These are phyloP conservation scores for Naumovozyma baii DNA, from an alignment of 805 yeast genomes.

Conservation along the genomic window DNA sequence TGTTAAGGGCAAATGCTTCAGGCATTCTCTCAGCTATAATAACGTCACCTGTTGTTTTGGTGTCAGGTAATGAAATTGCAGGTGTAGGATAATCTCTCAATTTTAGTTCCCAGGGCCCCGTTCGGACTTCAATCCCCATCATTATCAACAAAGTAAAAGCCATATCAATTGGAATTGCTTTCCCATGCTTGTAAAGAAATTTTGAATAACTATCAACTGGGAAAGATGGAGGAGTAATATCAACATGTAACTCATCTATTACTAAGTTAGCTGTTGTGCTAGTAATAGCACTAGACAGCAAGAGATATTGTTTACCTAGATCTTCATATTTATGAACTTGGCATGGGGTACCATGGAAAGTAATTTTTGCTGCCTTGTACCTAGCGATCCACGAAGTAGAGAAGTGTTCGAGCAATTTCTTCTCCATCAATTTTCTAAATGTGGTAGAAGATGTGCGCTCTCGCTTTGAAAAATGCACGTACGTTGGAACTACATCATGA, in stretches of 20 bases:
- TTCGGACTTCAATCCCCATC: conserved; percentile 36
- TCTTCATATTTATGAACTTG: conserved; percentile 11
- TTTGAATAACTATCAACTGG: conserved; percentile 22
- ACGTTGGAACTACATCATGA: not conserved
- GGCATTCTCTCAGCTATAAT: conserved; percentile 50
- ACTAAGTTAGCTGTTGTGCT: conserved; percentile 23
- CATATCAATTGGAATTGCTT: conserved; percentile 44
- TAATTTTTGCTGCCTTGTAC: conserved; percentile 23
- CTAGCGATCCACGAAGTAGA: conserved; percentile 35
- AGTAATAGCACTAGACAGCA: conserved; percentile 17
- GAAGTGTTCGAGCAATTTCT: conserved; percentile 26
- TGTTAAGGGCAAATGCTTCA: conserved; percentile 36
- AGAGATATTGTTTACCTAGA: conserved; percentile 12
- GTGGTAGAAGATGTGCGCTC: not conserved
- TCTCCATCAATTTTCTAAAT: conserved; percentile 6
- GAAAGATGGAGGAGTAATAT: conserved; percentile 27
- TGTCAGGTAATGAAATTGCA: conserved; percentile 38
- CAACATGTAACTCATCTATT: conserved; percentile 17
- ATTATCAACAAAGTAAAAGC: conserved; percentile 49
- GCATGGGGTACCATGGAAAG: conserved; percentile 24
- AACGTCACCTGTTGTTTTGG: conserved; percentile 38
- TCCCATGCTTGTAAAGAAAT: conserved; percentile 34
- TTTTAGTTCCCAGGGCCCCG: conserved; percentile 36
- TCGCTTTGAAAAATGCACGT: not conserved
- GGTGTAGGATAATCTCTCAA: conserved; percentile 53